Evolutionary conservation across 1,139 yeast genomes (phyloP), one percentile per base, ranked within the genome.

Genomic region (Chernovozyma aurita): DNA sequence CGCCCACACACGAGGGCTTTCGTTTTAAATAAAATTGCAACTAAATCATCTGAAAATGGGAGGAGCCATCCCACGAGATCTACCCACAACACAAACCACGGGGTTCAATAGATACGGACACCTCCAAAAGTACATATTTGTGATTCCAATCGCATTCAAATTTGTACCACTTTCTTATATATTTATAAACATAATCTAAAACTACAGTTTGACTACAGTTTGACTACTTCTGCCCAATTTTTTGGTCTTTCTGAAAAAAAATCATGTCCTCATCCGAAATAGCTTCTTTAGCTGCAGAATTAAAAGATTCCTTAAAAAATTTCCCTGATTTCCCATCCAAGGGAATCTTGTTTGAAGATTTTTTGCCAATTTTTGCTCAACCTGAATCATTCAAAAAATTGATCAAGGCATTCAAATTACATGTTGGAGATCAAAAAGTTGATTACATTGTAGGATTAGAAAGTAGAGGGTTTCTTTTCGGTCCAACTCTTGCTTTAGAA

Each of bases 291-390:
- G 82, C 87, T 31, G 57, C 54, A 27, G 88, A 82, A 49, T 69
- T 84, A 48, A 81, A 74, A 54, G 70, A 73, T 15, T 77, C 83
- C 47, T 67, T 84, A 41, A 81, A 73, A 49, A 95, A 86, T 60
- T 90, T 84, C 71, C 95, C 90, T 45, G 87, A 92, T 67, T 92
- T 92, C 70, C 98, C 98, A 30, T 59, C 77, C 43, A 84, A 85
- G 65, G 98, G 98, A n/a, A 78, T 92, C 46, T 67, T 92, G 34
- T 92, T 92, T 53, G 97, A 92, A 65, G 98, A 92, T 62, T 90
- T 92, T 60, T 73, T 90, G 59, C 98, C 98, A 39, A 84, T 92
- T 48, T 92, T 92, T 73, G 76, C 85, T 58, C 70, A 78, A 47
- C 96, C 97, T 36, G 71, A 65, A 35, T 67, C 85, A 39, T 92